Evolutionary conservation across 768 basidiomycete genomes (phyloP), one percentile per base, ranked within the genome.

Genomic region (Podaxis carcinomalis): DNA sequence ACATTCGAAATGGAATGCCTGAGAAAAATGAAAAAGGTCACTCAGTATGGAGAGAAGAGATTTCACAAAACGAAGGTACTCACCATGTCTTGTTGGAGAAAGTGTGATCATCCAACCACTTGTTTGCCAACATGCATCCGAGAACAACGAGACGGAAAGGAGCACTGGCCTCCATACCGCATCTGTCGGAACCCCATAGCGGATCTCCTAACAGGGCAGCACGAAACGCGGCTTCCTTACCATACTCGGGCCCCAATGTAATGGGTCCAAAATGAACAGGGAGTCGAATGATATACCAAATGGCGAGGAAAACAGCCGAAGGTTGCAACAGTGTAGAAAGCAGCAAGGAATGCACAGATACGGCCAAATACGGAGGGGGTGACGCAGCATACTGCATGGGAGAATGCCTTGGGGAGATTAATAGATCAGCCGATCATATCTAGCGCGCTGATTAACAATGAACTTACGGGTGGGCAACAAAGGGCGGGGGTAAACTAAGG

Each of bases 71-170:
- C 28, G 51, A 47, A 40, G 39, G 42, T 47, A 70, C 85, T 62
- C 70, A 91, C 91, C 91, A 93, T 57, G 91, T 93, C 76, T 91
- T 92, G 74, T 92, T 92, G 42, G 90, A 92, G 73, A 92, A 93
- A 0, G 91, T 92, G 68, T 93, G 91, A 66, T 93, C 91, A 64
- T 92, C 90, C 64, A 93, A 69, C 91, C 91, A 92, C 74, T 93
- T 93, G 72, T 92, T 92, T 19, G 90, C 89, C 36, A 93, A 76
- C 90, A 93, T 92, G 63, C 86, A 91, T 19, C 91, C 91, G 23
- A 93, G 78, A 23, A 93, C 81, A 61, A 92, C 78, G 46, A 93
- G 78, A 56, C 88, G 84, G 72, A 92, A 92, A 10, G 88, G 84
- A 1, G 85, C 86, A 62, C 78, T 80, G 5, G 78, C 76, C 68